Percentiles rank a stretch among this genome's conserved stretches.
These are phyloP conservation scores for Neoarthrinium moseri DNA, from an alignment of 2,329 filamentous ascomycete genomes.

Conservation along the genomic window DNA sequence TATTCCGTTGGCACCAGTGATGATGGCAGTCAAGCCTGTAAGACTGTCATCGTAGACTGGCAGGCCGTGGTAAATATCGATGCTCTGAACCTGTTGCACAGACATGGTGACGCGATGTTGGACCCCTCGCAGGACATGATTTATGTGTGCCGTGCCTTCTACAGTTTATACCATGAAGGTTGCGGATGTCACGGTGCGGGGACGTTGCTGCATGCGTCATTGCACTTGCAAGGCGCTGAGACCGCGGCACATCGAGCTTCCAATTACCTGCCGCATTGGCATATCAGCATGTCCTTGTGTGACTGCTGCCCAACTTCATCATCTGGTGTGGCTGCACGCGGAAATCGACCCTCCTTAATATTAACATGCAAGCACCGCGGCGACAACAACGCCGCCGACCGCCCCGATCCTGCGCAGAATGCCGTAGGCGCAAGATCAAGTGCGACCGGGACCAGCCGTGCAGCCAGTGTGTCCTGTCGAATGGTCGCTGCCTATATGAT, in stretches of 20 bases:
- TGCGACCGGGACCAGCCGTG: conserved; percentile 43
- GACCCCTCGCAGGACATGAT: background rate
- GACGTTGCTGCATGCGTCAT: background rate
- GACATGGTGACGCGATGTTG: background rate
- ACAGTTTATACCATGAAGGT: background rate
- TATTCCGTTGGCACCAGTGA: conserved; percentile 54
- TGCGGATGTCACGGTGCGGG: background rate
- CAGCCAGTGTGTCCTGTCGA: conserved; percentile 32
- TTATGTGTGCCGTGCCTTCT: no score
- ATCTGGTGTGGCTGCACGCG: no score
- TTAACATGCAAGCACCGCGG: no score
- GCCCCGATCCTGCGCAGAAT: conserved; percentile 40
- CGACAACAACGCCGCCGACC: conserved; percentile 32
- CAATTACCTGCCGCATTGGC: no score
- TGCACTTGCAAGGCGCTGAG: no score
- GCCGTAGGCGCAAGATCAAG: conserved; percentile 44
- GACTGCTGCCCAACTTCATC: no score
- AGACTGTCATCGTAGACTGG: conserved; percentile 41
- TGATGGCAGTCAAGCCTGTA: conserved; percentile 46
- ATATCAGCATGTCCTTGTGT: no score
- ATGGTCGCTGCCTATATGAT: conserved; percentile 30
- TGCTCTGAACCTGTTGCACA: conserved; percentile 1
- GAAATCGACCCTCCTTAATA: no score
- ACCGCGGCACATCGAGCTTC: no score
- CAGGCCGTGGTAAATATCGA: conserved; percentile 48